Evolutionary conservation across 345 rosid species (phyloP), one percentile per base, ranked within the genome.

Genomic region (Geranium brycei): DNA sequence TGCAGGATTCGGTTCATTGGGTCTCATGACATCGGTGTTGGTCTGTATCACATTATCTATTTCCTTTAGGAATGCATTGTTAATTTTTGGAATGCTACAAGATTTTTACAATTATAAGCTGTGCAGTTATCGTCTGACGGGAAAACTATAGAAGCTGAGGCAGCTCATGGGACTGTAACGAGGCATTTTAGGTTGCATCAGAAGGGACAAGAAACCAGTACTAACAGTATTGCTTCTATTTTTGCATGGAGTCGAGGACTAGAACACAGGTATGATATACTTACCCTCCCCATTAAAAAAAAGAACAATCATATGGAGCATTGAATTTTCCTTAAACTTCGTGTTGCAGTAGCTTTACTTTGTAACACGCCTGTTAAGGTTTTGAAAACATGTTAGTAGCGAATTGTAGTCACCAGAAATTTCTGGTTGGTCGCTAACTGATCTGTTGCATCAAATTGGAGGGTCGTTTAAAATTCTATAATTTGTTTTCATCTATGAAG

Each of bases 151-250:
- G 99, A 92, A 79, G 89, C 98, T 69, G 98, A 92, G 72, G 97
- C 97, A 31, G 98, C 98, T 79, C 98, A 89, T 78, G 98, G 98
- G 62, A 92, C 97, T 17, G 98, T 92, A 65, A 93, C 99, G 58
- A 79, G 99, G 31, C 99, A 93, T 86, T 93, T 77, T 71, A 85
- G 96, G 69, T 75, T 89, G 58, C 74, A 89, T 77, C 96, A 93
- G 73, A 87, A 85, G 75, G 97, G 99, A 19, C 93, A 82, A 78
- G 99, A 93, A 80, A 93, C 99, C 66, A 93, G 97, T 75, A 93
- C 99, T 58, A 93, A 93, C 72, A 93, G 99, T 70, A 82, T 89
- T 51, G 99, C 99, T 69, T 93, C 96, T 57, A 87, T 89, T 71
- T 93, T 89, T 85, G 96, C 99, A 14, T 93, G 99, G 97, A 82